These are phyloP conservation scores for Phytophthora tubulina DNA, from an alignment of 352 stramenopile genomes.

Conservation along the genomic window DNA sequence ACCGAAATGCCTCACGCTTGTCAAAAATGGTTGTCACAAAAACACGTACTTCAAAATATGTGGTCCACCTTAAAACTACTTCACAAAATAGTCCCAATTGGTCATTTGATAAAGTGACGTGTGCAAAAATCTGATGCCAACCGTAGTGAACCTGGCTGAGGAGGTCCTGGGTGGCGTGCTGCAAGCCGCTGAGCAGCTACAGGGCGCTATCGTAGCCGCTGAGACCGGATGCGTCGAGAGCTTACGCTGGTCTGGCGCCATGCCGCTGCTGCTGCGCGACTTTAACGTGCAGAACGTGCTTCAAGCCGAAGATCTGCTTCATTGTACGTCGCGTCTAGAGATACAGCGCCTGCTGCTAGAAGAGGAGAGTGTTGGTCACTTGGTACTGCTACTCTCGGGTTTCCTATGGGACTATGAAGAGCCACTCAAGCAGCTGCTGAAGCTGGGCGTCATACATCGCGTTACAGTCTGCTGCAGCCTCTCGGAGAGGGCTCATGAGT, in stretches of 20 bases:
- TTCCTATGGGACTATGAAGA: constrained; percentile 77
- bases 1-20: background rate
- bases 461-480: constrained; percentile 74
- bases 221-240: constrained; percentile 69
- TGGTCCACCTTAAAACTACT: constrained; percentile 5
- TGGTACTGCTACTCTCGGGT: constrained; percentile 64
- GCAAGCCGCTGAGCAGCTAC: constrained; percentile 64
- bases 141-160: constrained; percentile 63
- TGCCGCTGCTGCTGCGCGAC: constrained; percentile 75
- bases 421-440: constrained; percentile 47
- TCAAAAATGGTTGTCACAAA: constrained; percentile 21
- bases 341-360: constrained; percentile 37
- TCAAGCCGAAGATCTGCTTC: constrained; percentile 45
- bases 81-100: constrained; percentile 8
- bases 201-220: constrained; percentile 54
- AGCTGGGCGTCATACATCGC: constrained; percentile 44
- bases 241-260: constrained; percentile 70
- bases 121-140: constrained; percentile 2
- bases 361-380: constrained; percentile 38
- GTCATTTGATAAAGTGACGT: background rate
- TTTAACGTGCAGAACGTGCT: constrained; percentile 65
- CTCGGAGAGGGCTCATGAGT: constrained; percentile 77
- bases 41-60: background rate
- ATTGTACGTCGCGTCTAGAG: constrained; percentile 28
- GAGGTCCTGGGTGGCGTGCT: constrained; percentile 67